These are phyloP conservation scores for Chaetomium globosum DNA, from an alignment of 2,329 filamentous ascomycete genomes.

Conservation along the genomic window DNA sequence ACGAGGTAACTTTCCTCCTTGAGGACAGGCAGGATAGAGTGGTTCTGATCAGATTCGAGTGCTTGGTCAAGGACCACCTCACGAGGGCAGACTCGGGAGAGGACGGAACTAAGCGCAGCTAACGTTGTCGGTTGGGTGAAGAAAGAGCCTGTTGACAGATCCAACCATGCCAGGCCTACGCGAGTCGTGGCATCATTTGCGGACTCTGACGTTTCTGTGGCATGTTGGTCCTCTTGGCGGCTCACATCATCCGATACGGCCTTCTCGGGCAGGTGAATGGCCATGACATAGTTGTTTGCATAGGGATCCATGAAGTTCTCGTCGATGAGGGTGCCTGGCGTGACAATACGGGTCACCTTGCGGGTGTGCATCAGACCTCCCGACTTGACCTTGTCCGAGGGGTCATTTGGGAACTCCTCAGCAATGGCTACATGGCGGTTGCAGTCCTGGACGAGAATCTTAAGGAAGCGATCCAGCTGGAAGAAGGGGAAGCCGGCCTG, in stretches of 20 bases:
- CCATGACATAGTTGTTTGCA: slow-evolving; percentile 89
- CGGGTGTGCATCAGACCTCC: slow-evolving; percentile 84
- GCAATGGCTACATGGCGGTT: slow-evolving; percentile 91
- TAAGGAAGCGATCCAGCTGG: slow-evolving; percentile 89
- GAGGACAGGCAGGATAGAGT: slow-evolving; percentile 67
- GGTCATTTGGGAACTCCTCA: slow-evolving; percentile 82
- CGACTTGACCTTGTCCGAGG: slow-evolving; percentile 68
- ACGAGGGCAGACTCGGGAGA: slow-evolving; percentile 79
- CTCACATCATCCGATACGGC: slow-evolving; percentile 20
- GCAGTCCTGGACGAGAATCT: slow-evolving; percentile 86
- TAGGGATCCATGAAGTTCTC: slow-evolving; percentile 96
- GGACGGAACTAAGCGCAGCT: slow-evolving; percentile 71
- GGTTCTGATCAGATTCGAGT: slow-evolving; percentile 59
- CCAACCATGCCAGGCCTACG: slow-evolving; percentile 88
- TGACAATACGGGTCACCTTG: slow-evolving; percentile 82
- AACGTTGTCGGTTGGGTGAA: slow-evolving; percentile 77
- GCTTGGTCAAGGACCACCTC: slow-evolving; percentile 79
- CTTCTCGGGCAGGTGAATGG: slow-evolving; percentile 62
- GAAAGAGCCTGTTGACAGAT: slow-evolving; percentile 93
- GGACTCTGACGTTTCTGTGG: slow-evolving; percentile 25
- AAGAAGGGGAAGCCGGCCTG: slow-evolving; percentile 91
- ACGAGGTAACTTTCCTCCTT: slow-evolving; percentile 75
- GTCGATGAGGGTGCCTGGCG: slow-evolving; percentile 92
- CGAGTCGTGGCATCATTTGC: slow-evolving; percentile 41
- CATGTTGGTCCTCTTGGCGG: slow-evolving; percentile 22